Percentiles rank a stretch among this genome's conserved stretches.
phyloP scores from a whole-genome alignment of 225 moss, liverwort and hornwort genomes.

The Sphagnum contortum region DNA sequence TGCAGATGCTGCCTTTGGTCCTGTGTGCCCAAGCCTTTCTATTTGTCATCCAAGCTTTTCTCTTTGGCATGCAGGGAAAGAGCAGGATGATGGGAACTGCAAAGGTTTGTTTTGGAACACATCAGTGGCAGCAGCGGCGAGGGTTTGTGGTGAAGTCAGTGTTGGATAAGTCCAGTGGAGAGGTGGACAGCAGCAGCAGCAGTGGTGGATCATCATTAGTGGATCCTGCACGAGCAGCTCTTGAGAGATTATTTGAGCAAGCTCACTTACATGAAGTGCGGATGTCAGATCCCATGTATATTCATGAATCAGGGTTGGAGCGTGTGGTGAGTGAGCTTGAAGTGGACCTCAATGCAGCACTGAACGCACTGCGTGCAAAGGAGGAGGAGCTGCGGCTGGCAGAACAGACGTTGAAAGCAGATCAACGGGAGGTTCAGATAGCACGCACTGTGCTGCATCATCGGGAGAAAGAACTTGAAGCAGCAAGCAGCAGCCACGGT shows the following conservation, averaged over 20 bases:
- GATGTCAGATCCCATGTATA: conserved; percentile 6
- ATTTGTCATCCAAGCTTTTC: no score
- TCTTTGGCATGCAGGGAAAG: conserved; percentile 1
- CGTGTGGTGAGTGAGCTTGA: conserved; percentile 26
- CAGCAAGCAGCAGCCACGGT: conserved; percentile 15
- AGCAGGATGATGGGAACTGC: background rate
- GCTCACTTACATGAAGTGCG: conserved; percentile 29
- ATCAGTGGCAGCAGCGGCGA: conserved; percentile 2
- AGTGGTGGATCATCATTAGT: conserved; percentile 1
- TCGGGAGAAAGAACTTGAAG: conserved; percentile 31
- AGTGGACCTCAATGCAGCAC: conserved; percentile 25
- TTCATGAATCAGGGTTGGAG: conserved; percentile 13
- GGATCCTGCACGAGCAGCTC: conserved; percentile 22
- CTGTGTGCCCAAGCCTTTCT: no score
- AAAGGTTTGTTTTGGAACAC: background rate
- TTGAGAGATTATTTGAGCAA: conserved; percentile 35
- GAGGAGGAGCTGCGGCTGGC: conserved; percentile 32
- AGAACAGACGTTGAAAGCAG: conserved; percentile 21
- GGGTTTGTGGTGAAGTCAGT: conserved; percentile 6
- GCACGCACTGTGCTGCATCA: conserved; percentile 15
- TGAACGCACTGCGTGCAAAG: conserved; percentile 23
- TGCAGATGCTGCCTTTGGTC: background rate
- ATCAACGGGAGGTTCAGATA: conserved; percentile 31
- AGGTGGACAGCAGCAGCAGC: background rate
- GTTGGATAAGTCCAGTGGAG: conserved; percentile 6